phyloP scores from a whole-genome alignment of 495 filamentous ascomycete genomes.

The Xylaria palmicola region DNA sequence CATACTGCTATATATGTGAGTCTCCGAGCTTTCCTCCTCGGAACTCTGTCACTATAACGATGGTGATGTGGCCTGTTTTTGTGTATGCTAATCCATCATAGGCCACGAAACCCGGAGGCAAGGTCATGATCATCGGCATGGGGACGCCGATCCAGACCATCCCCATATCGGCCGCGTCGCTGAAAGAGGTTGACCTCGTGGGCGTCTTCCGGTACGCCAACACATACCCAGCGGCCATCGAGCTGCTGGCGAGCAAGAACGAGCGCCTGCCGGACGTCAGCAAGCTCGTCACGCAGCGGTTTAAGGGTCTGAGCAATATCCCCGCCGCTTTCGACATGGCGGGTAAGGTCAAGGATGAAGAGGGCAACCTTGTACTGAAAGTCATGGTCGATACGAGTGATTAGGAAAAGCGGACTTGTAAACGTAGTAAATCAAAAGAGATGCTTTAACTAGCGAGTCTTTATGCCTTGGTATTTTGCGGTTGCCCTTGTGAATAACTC shows the following conservation, averaged over 20 bases:
- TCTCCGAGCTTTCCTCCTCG: background rate
- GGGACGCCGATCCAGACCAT: slow-evolving; percentile 84
- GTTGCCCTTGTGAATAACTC: too few species aligned
- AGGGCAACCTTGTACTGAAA: slow-evolving; percentile 54
- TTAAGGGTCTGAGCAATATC: slow-evolving; percentile 44
- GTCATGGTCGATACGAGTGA: slow-evolving; percentile 50
- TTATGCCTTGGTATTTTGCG: too few species aligned
- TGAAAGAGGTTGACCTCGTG: slow-evolving; percentile 89
- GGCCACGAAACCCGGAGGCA: slow-evolving; percentile 73
- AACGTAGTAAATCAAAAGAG: too few species aligned
- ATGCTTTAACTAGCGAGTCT: too few species aligned
- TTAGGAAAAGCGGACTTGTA: background rate
- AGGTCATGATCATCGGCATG: slow-evolving; percentile 91
- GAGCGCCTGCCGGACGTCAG: slow-evolving; percentile 53
- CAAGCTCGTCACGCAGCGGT: slow-evolving; percentile 73
- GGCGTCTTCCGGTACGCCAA: slow-evolving; percentile 91
- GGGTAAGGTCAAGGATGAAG: slow-evolving; percentile 51
- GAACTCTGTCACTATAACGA: too few species aligned
- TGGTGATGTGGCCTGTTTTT: background rate
- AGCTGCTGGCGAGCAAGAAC: slow-evolving; percentile 61
- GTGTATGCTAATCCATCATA: slow-evolving; percentile 22
- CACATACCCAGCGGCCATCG: slow-evolving; percentile 75
- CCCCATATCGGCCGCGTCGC: slow-evolving; percentile 78
- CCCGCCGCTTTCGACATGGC: slow-evolving; percentile 52
- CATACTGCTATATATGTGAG: slow-evolving; percentile 83